Evolutionary conservation across 2,329 filamentous ascomycete genomes (phyloP).

Genomic region (Phyllosticta capitalensis): DNA sequence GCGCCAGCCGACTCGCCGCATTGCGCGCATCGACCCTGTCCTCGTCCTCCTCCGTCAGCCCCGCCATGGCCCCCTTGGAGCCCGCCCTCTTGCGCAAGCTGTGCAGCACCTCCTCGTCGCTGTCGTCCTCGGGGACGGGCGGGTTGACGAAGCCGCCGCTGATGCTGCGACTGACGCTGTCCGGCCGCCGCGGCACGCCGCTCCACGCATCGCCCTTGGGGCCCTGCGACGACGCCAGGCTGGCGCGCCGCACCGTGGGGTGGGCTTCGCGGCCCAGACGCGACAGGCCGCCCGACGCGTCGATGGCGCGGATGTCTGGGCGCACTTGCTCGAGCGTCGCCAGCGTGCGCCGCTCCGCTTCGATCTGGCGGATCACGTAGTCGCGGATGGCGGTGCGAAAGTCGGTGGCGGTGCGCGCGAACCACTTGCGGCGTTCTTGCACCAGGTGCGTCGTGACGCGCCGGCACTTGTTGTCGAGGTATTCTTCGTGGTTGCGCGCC

Average conservation of each 20-base stretch:
- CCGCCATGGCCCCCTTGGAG: constrained; percentile 46
- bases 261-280: constrained; percentile 83
- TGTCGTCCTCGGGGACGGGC: constrained; percentile 52
- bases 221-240: constrained; percentile 78
- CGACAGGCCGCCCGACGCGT: constrained; percentile 80
- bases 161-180: constrained; percentile 67
- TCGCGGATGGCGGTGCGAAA: constrained; percentile 76
- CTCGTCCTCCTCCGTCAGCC: constrained; percentile 71
- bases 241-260: constrained; percentile 62
- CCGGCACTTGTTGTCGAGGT: constrained; percentile 75
- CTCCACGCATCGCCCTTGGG: constrained; percentile 99
- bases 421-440: constrained; percentile 84
- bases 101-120: constrained; percentile 35
- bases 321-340: constrained; percentile 89
- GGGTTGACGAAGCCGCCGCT: constrained; percentile 58
- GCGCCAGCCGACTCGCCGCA: constrained; percentile 84
- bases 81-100: constrained; percentile 40
- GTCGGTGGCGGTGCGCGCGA: constrained; percentile 74
- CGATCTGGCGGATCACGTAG: constrained; percentile 89
- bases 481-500: constrained; percentile 69
- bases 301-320: constrained; percentile 86
- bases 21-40: constrained; percentile 93
- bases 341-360: constrained; percentile 84
- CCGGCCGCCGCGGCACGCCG: constrained; percentile 71
- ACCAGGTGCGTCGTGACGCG: constrained; percentile 84